phyloP scores from a whole-genome alignment of 176 grass and related monocot species.

The Oryza coarctata region DNA sequence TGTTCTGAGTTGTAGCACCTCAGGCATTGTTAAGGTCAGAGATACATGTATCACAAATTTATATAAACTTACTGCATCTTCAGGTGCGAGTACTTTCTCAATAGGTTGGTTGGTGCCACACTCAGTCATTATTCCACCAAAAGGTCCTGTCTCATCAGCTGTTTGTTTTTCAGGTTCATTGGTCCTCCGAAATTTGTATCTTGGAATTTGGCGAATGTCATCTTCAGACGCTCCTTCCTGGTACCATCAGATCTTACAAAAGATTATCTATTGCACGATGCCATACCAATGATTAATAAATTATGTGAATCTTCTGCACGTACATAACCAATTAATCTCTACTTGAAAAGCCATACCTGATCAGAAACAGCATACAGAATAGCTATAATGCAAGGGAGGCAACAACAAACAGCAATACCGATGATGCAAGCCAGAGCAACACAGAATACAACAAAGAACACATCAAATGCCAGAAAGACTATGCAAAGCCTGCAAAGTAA shows the following conservation, averaged over 20 bases:
- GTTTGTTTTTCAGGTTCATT: conserved; percentile 52
- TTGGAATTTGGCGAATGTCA: conserved; percentile 76
- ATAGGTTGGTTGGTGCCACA: conserved; percentile 62
- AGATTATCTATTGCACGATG: conserved; percentile 18
- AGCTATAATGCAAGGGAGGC: conserved; percentile 95
- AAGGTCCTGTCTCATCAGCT: conserved; percentile 39
- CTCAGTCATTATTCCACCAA: conserved; percentile 72
- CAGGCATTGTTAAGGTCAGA: background rate
- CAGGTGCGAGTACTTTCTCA: conserved; percentile 61
- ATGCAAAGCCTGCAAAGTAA: conserved; percentile 70
- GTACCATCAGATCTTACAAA: conserved; percentile 24
- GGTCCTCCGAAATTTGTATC: conserved; percentile 58
- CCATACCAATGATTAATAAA: background rate
- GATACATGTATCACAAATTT: conserved; percentile 7
- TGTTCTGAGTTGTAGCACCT: background rate
- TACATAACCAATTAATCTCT: background rate
- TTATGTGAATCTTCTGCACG: background rate
- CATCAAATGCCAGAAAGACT: conserved; percentile 91
- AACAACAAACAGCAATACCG: conserved; percentile 94
- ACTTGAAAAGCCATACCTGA: conserved; percentile 60
- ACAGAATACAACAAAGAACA: conserved; percentile 94
- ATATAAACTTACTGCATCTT: conserved; percentile 76
- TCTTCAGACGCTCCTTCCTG: conserved; percentile 97
- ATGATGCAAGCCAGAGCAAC: conserved; percentile 86
- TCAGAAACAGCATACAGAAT: conserved; percentile 83